Conservation (phyloP, 1,284 basidiomycete species). For the Sphaerobolus stellatus region DNA sequence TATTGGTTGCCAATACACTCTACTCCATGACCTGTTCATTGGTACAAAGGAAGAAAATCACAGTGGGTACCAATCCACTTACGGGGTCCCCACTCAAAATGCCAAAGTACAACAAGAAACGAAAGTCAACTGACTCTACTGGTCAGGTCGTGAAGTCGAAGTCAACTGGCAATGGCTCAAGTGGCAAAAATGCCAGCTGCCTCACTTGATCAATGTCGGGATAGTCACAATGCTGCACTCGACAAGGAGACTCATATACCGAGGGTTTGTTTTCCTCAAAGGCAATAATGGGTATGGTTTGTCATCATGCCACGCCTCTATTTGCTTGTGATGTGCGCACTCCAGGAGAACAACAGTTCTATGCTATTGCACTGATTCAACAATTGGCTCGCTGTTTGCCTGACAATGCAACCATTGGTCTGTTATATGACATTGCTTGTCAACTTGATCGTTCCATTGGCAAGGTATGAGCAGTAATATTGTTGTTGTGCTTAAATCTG, state of each 20-base stretch:
- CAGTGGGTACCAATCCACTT: too few species aligned
- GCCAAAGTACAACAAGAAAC: too few species aligned
- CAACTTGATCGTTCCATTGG: conserved; percentile 21
- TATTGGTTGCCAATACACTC: too few species aligned
- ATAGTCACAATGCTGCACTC: background rate
- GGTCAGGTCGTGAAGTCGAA: too few species aligned
- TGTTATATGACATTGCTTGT: conserved; percentile 33
- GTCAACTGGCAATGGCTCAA: too few species aligned
- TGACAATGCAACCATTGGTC: conserved; percentile 18
- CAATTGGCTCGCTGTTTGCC: conserved; percentile 28
- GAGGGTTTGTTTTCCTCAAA: background rate
- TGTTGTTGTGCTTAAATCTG: background rate
- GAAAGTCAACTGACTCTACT: too few species aligned
- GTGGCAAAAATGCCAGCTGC: background rate
- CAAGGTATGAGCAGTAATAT: background rate
- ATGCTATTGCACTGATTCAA: conserved; percentile 26
- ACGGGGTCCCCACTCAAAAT: too few species aligned
- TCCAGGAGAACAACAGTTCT: conserved; percentile 32
- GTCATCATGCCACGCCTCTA: conserved; percentile 31
- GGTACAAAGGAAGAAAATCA: too few species aligned
- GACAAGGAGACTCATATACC: background rate
- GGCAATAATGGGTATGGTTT: conserved; percentile 33
- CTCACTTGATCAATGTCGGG: background rate
- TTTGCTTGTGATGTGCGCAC: conserved; percentile 32
- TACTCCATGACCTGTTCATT: too few species aligned